Conservation (phyloP, 2,329 filamentous ascomycete species). For the Emmonsiellopsis sp. region DNA sequence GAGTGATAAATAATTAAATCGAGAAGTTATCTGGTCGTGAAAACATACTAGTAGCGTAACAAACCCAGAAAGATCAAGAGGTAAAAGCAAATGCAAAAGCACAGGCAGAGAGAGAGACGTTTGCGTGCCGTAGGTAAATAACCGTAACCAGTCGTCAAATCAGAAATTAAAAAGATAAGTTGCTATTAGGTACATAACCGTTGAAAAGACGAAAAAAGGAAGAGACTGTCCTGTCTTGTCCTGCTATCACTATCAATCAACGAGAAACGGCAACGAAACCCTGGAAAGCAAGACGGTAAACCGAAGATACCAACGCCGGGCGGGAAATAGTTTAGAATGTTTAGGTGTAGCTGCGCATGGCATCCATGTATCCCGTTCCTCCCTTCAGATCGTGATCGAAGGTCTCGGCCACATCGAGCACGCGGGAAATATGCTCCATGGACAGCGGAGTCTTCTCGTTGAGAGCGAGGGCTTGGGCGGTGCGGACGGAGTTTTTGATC, state of each 20-base stretch:
- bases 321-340: not conserved
- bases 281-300: not conserved
- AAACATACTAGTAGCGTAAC: too few species aligned
- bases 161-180: too few species aligned
- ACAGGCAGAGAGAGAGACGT: too few species aligned
- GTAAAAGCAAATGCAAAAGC: too few species aligned
- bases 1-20: too few species aligned
- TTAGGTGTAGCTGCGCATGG: slow-evolving; percentile 65
- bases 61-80: too few species aligned
- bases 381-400: slow-evolving; percentile 80
- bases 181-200: too few species aligned
- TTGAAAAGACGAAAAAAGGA: not conserved
- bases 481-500: slow-evolving; percentile 84
- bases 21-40: too few species aligned
- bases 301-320: not conserved
- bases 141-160: too few species aligned
- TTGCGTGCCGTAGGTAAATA: too few species aligned
- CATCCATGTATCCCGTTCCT: slow-evolving; percentile 68
- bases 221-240: not conserved
- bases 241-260: not conserved
- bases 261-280: too few species aligned
- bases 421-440: slow-evolving; percentile 71
- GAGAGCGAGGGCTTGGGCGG: slow-evolving; percentile 71
- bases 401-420: slow-evolving; percentile 72
- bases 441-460: slow-evolving; percentile 61